Conservation (phyloP, 306 rosid species). For the Oxytropis ochrocephala region DNA sequence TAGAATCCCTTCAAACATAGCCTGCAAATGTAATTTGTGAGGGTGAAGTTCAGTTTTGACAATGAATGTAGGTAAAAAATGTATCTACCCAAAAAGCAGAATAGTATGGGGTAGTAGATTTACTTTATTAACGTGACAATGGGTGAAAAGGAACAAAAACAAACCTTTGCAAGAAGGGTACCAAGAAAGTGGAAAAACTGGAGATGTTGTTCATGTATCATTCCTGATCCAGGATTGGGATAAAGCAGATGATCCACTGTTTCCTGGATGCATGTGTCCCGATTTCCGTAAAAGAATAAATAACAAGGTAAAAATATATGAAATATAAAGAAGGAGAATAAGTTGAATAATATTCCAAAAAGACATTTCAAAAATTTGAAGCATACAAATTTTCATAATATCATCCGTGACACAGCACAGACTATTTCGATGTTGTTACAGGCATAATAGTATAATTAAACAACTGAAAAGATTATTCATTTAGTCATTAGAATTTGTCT, state of each 20-base stretch:
- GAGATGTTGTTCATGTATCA: conserved; percentile 97
- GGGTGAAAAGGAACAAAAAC: background rate
- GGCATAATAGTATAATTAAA: conserved; percentile 1
- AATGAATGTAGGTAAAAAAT: background rate
- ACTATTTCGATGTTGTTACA: background rate
- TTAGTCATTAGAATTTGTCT: background rate
- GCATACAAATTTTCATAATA: conserved; percentile 5
- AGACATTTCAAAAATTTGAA: conserved; percentile 9
- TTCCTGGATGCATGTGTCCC: conserved; percentile 53
- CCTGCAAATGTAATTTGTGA: conserved; percentile 43
- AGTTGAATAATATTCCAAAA: background rate
- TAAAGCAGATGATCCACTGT: conserved; percentile 89
- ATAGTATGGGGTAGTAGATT: background rate
- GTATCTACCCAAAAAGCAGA: background rate
- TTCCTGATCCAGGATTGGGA: conserved; percentile 99
- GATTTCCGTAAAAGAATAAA: conserved; percentile 23
- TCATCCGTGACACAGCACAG: background rate
- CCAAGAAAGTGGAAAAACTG: conserved; percentile 97
- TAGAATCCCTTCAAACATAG: conserved; percentile 97
- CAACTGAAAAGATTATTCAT: background rate
- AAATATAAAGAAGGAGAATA: background rate
- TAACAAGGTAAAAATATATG: conserved; percentile 13
- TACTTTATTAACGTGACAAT: background rate
- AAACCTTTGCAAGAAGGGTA: conserved; percentile 92
- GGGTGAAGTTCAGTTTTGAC: background rate